Evolutionary conservation across 306 rosid genomes (phyloP), one percentile per base, ranked within the genome.

Genomic region (Nissolia schottii): DNA sequence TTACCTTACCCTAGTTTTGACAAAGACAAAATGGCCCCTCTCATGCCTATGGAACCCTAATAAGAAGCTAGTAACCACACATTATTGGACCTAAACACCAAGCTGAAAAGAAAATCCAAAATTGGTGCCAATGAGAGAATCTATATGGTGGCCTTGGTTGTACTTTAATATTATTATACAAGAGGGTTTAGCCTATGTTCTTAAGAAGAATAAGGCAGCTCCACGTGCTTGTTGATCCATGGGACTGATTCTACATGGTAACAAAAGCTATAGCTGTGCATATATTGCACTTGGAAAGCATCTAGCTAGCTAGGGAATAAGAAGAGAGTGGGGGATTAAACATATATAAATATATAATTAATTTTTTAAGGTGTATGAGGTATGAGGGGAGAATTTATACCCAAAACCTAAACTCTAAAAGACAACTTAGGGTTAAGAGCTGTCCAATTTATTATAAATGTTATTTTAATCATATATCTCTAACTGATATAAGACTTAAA

Each of bases 191-290:
- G 23, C 60, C 58, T 53, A 32, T 54, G 53, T 61, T 55, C 64
- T 64, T 41, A 31, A n/a, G 15, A 41, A 72, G 64, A 76, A 57
- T 71, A 73, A 53, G 69, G 64, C 58, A 72, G 18, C 85, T 43
- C 41, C 85, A 77, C 74, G 77, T 81, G 82, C 77, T 57, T 57
- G 6, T 65, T 57, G 46, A 69, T 56, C 64, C 50, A 62, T 32
- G 41, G 29, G 64, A 62, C 46, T 53, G 23, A 37, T 49, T 76
- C 70, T 20, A 64, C 45, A 53, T 48, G 31, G 31, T 4, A 56
- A 3, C 55, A 12, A 14, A 67, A 53, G 31, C 25, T 75, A 45
- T 53, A 51, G 62, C 24, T 80, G 32, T 43, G 50, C 66, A 24
- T 46, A 57, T 29, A 6, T 25, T 34, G 62, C 57, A 69, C 56